These are phyloP conservation scores for Taphrina wiesneri DNA, from an alignment of 1,139 yeast genomes.

Conservation along the genomic window DNA sequence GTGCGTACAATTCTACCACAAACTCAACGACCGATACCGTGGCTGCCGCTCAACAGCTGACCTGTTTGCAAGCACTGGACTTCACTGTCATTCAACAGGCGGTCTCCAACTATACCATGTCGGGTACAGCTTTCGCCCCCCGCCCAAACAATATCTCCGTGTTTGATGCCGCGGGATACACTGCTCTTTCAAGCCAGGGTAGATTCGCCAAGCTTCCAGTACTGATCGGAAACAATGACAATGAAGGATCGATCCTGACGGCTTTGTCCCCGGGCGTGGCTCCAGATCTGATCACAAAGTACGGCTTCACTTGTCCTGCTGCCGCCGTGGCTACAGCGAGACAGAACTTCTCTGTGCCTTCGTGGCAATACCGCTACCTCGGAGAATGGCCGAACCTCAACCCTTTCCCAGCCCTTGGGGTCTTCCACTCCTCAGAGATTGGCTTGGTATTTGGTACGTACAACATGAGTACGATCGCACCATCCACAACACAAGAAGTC, in stretches of 20 bases:
- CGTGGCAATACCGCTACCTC: conserved; percentile 30
- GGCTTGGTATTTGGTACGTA: conserved; percentile 28
- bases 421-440: conserved; percentile 28
- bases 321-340: conserved; percentile 19
- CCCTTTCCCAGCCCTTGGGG: conserved; percentile 9
- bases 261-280: conserved; percentile 16
- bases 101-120: conserved; percentile 10
- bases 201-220: conserved; percentile 25
- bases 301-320: conserved; percentile 29
- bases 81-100: conserved; percentile 12
- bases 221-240: conserved; percentile 26
- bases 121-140: conserved; percentile 11
- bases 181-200: not conserved
- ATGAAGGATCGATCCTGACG: conserved; percentile 24
- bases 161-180: conserved; percentile 5
- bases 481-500: conserved; percentile 6
- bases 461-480: conserved; percentile 18
- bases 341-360: conserved; percentile 11
- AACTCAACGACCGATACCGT: not conserved
- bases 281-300: conserved; percentile 12
- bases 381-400: conserved; percentile 20
- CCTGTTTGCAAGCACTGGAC: conserved; percentile 13
- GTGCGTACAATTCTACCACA: conserved; percentile 17
- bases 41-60: conserved; percentile 9
- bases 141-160: conserved; percentile 13